Percentiles rank a stretch among this genome's conserved stretches.
Conservation (phyloP, 1,284 basidiomycete genomes). For the Taiwanofungus camphoratus region DNA sequence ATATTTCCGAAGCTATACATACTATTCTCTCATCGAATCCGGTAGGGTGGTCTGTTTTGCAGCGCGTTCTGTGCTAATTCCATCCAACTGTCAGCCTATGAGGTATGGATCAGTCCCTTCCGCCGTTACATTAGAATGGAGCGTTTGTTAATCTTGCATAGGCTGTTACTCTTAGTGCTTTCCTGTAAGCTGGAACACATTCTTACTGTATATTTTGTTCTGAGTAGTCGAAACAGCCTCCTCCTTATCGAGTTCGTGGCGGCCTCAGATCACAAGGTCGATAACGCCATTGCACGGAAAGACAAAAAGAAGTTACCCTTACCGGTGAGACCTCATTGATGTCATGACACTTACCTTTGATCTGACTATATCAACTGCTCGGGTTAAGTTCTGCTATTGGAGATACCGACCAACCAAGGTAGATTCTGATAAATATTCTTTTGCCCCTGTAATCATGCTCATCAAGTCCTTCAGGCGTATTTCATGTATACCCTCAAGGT, state of each 20-base stretch:
- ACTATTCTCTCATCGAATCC: slow-evolving; percentile 73
- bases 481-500: slow-evolving; percentile 87
- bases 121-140: background rate
- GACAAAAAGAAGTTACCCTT: slow-evolving; percentile 73
- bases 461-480: slow-evolving; percentile 46
- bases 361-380: background rate
- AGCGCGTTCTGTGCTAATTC: slow-evolving; percentile 18
- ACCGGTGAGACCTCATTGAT: slow-evolving; percentile 43
- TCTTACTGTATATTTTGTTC: too few species aligned
- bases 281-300: slow-evolving; percentile 69
- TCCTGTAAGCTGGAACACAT: slow-evolving; percentile 53
- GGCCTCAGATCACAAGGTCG: slow-evolving; percentile 55
- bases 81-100: slow-evolving; percentile 33
- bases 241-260: slow-evolving; percentile 85
- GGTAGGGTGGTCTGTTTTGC: slow-evolving; percentile 50
- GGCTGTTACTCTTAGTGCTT: slow-evolving; percentile 75
- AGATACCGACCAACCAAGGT: slow-evolving; percentile 79
- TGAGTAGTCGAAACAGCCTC: slow-evolving; percentile 38
- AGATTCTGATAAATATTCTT: slow-evolving; percentile 4
- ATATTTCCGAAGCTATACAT: slow-evolving; percentile 76
- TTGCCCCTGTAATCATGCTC: background rate
- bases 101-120: slow-evolving; percentile 30
- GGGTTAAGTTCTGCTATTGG: slow-evolving; percentile 60
- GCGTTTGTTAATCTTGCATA: slow-evolving; percentile 23
- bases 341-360: background rate